Base-by-base conservation (phyloP, 2,329 filamentous ascomycete species). In the Paraconiothyrium sp. region DNA sequence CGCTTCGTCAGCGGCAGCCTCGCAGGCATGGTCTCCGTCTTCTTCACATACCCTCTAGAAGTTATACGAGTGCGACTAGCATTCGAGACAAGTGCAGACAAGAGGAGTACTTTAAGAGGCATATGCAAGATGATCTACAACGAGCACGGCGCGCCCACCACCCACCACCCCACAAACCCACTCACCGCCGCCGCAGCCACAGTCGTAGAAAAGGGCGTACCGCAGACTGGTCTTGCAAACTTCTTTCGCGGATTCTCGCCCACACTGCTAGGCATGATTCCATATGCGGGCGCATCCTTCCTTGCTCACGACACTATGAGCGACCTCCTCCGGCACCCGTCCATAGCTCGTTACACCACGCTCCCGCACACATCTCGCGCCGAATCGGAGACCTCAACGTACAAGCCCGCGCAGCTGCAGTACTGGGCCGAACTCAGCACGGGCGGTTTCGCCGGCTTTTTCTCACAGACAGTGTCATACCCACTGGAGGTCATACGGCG, bases 221-320 rank as follows among this genome's bases (percentile, higher is more conserved):
- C 92, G 0, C 84, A 83, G 30, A 85, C 85, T 11, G 94, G 94
- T 4, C 77, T 98, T 0, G 80, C 88, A 59, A 99, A 99, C 79
- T 99, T 99, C 78, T 99, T 97, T 80, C 89, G 95, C 52, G 95
- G 95, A 54, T 99, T 99, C 78, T 88, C 89, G 0, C 92, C 94
- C 0, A 98, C 95, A 0, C 80, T 99, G 5, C 84, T 96, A 62
- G 95, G 95, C 70, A 99, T 99, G 94, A 83, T 99, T 0, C 95
- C 95, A 0, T 99, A 99, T 74, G 95, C 95, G 1, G 95, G 95
- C 71, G 90, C 96, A 73, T 97, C 93, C 1, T 99, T 99, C 81
- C 86, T 99, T 44, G 97, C 93, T 0, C 95, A 99, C 81, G 95
- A 99, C 78, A 93, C 92, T 4, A 88, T 91, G 44, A 92, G 92